phyloP scores from a whole-genome alignment of 2,329 filamentous ascomycete genomes.

The Xylariaceae sp. region DNA sequence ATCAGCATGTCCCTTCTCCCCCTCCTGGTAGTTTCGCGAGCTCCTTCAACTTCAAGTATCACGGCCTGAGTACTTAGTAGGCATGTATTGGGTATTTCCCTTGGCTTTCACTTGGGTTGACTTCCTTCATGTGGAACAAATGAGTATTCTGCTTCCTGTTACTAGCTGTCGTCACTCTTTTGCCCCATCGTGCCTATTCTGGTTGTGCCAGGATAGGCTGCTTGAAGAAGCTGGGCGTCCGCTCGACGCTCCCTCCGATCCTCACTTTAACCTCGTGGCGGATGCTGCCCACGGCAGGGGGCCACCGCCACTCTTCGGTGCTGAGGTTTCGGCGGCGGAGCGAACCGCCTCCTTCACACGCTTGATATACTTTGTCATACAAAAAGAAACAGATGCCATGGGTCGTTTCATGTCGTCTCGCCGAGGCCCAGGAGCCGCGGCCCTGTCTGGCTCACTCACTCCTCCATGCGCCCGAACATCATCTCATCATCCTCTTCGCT shows the following conservation, averaged over 20 bases:
- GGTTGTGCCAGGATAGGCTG: too few relatives aligned
- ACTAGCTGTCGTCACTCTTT: slow-evolving; percentile 18
- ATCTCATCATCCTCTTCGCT: slow-evolving; percentile 90
- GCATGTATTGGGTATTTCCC: too few relatives aligned
- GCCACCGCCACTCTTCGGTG: slow-evolving; percentile 56
- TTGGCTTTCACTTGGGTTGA: slow-evolving; percentile 12
- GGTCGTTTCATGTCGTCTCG: slow-evolving; percentile 21
- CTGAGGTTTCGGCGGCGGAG: slow-evolving; percentile 57
- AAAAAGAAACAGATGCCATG: slow-evolving; percentile 38
- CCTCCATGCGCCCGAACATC: slow-evolving; percentile 95
- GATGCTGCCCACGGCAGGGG: slow-evolving; percentile 10
- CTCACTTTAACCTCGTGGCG: slow-evolving; percentile 67
- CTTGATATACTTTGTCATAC: slow-evolving; percentile 39
- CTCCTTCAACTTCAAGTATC: too few relatives aligned
- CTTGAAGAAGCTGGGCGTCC: slow-evolving; percentile 38
- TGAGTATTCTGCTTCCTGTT: slow-evolving; percentile 17
- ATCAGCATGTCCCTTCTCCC: too few relatives aligned
- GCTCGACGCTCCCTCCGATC: slow-evolving; percentile 57
- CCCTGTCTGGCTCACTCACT: slow-evolving; percentile 40
- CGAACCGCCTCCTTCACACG: slow-evolving; percentile 45
- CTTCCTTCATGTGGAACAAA: slow-evolving; percentile 22
- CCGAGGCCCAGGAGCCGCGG: slow-evolving; percentile 8
- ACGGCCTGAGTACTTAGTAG: too few relatives aligned
- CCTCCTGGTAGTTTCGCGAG: too few relatives aligned
- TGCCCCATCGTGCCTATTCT: slow-evolving; percentile 8